These are phyloP conservation scores for Penicillium arizonense DNA, from an alignment of 495 filamentous ascomycete species.

Conservation along the genomic window DNA sequence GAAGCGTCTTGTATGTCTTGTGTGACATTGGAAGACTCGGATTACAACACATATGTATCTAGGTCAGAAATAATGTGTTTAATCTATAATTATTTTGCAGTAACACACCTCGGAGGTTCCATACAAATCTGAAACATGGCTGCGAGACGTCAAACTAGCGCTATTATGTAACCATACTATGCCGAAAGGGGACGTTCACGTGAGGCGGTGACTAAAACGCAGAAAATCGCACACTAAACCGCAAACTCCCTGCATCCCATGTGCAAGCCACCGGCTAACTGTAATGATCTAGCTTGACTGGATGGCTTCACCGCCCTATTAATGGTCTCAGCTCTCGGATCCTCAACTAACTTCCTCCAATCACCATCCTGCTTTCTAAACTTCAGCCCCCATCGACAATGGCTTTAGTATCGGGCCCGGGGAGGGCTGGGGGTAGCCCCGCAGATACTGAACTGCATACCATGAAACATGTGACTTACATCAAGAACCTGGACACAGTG, in stretches of 20 bases:
- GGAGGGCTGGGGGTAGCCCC: slow-evolving; percentile 49
- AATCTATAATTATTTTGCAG: not conserved
- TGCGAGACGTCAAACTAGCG: slow-evolving; percentile 21
- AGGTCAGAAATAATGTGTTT: not conserved
- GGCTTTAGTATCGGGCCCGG: slow-evolving; percentile 63
- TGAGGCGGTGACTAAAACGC: not conserved
- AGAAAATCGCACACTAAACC: not conserved
- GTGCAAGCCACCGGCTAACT: not conserved
- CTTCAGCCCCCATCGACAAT: slow-evolving; percentile 37
- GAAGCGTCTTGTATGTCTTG: not conserved
- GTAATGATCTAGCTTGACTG: not conserved
- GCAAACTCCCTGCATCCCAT: not conserved
- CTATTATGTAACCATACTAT: too few relatives aligned
- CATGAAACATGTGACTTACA: slow-evolving; percentile 86
- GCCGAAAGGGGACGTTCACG: not conserved
- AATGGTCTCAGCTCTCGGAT: not conserved
- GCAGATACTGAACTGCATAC: slow-evolving; percentile 57
- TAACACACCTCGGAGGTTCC: slow-evolving; percentile 1
- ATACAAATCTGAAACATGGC: slow-evolving; percentile 28
- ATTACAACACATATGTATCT: not conserved
- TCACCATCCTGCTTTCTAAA: not conserved
- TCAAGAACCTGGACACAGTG: slow-evolving; percentile 87
- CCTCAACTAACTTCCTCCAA: slow-evolving; percentile 5
- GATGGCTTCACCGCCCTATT: slow-evolving; percentile 2
- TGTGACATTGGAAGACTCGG: slow-evolving; percentile 6